These are phyloP conservation scores for Nakaseomyces kungkrabaensis DNA, from an alignment of 1,139 yeast genomes.

Conservation along the genomic window DNA sequence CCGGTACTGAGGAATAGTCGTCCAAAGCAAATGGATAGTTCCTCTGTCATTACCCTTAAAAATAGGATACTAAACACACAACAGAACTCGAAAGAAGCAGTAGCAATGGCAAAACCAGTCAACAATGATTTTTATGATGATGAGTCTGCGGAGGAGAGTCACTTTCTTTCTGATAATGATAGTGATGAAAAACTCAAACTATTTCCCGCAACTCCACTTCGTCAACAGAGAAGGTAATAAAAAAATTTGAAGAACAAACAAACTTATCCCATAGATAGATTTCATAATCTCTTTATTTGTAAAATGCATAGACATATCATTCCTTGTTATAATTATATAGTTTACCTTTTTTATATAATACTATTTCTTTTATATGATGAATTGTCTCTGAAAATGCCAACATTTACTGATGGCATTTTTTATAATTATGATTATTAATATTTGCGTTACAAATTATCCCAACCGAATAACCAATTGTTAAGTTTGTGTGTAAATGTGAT, in stretches of 20 bases:
- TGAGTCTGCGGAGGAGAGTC: not conserved
- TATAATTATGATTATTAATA: not conserved
- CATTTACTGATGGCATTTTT: no score
- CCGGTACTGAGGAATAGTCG: not conserved
- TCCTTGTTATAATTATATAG: not conserved
- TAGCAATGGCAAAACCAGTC: not conserved
- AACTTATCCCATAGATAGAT: not conserved
- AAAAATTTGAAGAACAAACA: not conserved
- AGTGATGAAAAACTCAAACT: not conserved
- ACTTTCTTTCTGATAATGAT: not conserved
- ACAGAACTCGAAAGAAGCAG: not conserved
- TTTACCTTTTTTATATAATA: not conserved
- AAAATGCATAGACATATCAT: no score
- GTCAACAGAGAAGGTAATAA: not conserved
- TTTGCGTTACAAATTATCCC: slow-evolving; percentile 40
- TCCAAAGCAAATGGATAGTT: not conserved
- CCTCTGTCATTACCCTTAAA: not conserved
- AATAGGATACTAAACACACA: not conserved
- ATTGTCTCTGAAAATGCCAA: no score
- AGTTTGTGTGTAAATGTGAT: slow-evolving; percentile 8
- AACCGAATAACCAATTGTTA: slow-evolving; percentile 42
- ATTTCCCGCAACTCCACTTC: not conserved
- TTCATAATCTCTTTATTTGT: not conserved
- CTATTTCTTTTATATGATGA: not conserved
- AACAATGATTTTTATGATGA: not conserved